phyloP scores from a whole-genome alignment of 176 grass and related monocot species.

The Puccinellia tenuiflora region DNA sequence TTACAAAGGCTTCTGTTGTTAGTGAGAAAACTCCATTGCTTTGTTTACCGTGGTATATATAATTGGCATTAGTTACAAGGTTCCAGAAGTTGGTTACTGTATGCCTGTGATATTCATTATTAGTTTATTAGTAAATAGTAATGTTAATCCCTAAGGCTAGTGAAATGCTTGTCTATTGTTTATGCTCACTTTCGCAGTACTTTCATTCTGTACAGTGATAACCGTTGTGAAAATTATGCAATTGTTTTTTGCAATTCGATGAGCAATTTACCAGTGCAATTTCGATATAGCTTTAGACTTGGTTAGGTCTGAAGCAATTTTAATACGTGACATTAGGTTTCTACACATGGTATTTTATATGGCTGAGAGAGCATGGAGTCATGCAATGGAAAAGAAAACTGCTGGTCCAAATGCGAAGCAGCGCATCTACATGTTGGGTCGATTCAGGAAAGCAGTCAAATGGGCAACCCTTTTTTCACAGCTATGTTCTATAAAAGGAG shows the following conservation, averaged over 20 bases:
- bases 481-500: slow-evolving; percentile 87
- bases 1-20: no score
- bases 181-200: neutral
- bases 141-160: neutral
- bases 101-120: neutral
- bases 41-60: neutral
- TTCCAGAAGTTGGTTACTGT: neutral
- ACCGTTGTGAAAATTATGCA: neutral
- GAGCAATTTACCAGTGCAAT: neutral
- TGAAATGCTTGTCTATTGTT: neutral
- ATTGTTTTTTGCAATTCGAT: neutral
- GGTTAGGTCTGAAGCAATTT: slow-evolving; percentile 9
- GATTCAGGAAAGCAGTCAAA: slow-evolving; percentile 93
- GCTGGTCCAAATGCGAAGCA: slow-evolving; percentile 78
- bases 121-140: neutral
- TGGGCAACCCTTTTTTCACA: slow-evolving; percentile 84
- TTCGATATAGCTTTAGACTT: slow-evolving; percentile 5
- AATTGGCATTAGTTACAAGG: neutral
- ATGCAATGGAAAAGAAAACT: slow-evolving; percentile 99
- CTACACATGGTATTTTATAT: slow-evolving; percentile 90
- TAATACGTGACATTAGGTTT: slow-evolving; percentile 48
- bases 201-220: neutral
- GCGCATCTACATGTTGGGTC: slow-evolving; percentile 86
- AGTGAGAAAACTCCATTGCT: neutral
- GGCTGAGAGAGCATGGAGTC: slow-evolving; percentile 94